phyloP scores from a whole-genome alignment of 2,329 filamentous ascomycete genomes.

The Fusarium coffeatum region DNA sequence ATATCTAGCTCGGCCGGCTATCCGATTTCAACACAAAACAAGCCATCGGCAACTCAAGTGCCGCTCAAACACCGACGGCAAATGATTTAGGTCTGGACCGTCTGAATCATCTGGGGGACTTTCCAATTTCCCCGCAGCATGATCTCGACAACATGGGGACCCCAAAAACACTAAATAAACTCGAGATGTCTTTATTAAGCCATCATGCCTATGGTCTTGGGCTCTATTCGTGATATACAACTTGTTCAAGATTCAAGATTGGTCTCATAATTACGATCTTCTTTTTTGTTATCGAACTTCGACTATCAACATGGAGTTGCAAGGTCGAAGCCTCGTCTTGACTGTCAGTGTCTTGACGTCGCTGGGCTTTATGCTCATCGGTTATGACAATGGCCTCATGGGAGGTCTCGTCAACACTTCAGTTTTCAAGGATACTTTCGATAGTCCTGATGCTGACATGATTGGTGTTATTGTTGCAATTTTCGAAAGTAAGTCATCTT shows the following conservation, averaged over 20 bases:
- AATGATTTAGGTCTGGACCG: constrained; percentile 8
- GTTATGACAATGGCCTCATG: constrained; percentile 60
- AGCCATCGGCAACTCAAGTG: constrained; percentile 1
- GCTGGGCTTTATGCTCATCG: constrained; percentile 61
- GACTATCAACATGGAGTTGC: constrained; percentile 23
- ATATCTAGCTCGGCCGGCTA: constrained; percentile 10
- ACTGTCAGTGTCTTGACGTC: constrained; percentile 59
- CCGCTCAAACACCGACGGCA: constrained; percentile 23
- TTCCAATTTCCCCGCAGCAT: constrained; percentile 6
- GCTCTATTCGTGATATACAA: not conserved
- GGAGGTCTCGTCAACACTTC: constrained; percentile 55
- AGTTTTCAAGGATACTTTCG: constrained; percentile 56
- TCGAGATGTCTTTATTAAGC: constrained; percentile 28
- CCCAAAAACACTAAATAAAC: constrained; percentile 11
- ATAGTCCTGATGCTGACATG: constrained; percentile 54
- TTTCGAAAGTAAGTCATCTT: constrained; percentile 49
- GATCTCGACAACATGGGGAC: constrained; percentile 22
- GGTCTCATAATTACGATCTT: not conserved
- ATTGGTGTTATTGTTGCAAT: constrained; percentile 61
- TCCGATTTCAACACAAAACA: not conserved
- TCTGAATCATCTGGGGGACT: constrained; percentile 2
- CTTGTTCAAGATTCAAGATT: not conserved
- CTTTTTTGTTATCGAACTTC: not conserved
- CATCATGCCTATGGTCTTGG: not conserved
- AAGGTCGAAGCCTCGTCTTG: constrained; percentile 54